phyloP scores from a whole-genome alignment of 108 stramenopile genomes.

The Skeletonema potamos region DNA sequence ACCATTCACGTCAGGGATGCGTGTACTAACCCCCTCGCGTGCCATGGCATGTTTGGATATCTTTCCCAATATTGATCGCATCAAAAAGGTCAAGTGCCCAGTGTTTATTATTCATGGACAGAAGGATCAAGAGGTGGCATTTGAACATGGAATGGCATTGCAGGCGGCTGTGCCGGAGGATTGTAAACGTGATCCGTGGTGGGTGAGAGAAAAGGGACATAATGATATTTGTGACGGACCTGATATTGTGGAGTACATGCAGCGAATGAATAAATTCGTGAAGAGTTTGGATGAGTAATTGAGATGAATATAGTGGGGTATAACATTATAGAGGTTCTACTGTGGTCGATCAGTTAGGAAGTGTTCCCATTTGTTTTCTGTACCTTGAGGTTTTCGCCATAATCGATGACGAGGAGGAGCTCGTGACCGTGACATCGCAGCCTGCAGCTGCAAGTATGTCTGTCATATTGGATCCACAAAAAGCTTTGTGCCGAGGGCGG shows the following conservation, averaged over 20 bases:
- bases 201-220: conserved; percentile 85
- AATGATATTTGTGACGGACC: conserved; percentile 88
- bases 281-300: conserved; percentile 37
- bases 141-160: conserved; percentile 76
- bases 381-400: no score
- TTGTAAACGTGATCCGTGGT: conserved; percentile 80
- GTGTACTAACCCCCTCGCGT: conserved; percentile 80
- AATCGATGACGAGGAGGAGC: no score
- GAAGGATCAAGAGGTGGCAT: conserved; percentile 78
- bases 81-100: conserved; percentile 73
- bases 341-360: no score
- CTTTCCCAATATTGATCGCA: conserved; percentile 87
- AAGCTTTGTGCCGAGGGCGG: no score
- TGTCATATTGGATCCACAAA: no score
- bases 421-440: no score
- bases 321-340: no score
- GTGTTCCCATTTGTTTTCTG: no score
- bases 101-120: conserved; percentile 87
- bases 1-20: conserved; percentile 88
- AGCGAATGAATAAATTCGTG: conserved; percentile 61
- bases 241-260: conserved; percentile 70
- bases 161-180: conserved; percentile 71
- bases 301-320: not conserved
- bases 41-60: conserved; percentile 82
- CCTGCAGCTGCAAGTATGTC: no score